These are phyloP conservation scores for Thinopyrum elongatum DNA, from an alignment of 176 grass and related monocot genomes.

Conservation along the genomic window DNA sequence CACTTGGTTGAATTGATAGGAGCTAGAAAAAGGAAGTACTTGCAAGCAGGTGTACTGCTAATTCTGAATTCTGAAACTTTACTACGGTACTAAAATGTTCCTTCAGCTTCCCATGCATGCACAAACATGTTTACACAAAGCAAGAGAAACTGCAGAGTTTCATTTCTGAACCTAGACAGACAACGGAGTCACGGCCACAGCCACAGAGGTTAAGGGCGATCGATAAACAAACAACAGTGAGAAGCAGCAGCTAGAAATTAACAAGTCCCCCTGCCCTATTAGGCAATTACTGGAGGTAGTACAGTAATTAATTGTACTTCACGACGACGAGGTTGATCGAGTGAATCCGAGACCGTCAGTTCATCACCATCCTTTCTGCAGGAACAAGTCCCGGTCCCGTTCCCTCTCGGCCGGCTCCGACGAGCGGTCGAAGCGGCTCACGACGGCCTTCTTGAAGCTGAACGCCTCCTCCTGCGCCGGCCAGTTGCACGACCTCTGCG, in stretches of 20 bases:
- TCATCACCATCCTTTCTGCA: slow-evolving; percentile 65
- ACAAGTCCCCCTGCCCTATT: background rate
- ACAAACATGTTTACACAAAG: background rate
- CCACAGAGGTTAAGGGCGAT: background rate
- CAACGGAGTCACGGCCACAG: background rate
- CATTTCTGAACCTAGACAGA: background rate
- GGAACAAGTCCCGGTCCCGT: slow-evolving; percentile 44
- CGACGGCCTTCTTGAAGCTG: slow-evolving; percentile 70
- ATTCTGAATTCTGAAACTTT: background rate
- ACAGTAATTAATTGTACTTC: background rate
- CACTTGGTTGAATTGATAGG: background rate
- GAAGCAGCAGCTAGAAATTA: background rate
- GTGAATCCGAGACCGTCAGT: slow-evolving; percentile 34
- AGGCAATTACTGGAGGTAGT: background rate
- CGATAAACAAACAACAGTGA: background rate
- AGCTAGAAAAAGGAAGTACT: background rate
- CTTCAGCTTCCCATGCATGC: background rate
- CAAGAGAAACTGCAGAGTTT: background rate
- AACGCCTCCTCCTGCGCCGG: slow-evolving; percentile 46
- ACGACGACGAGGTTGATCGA: background rate
- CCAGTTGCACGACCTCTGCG: slow-evolving; percentile 52
- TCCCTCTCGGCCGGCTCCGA: slow-evolving; percentile 29
- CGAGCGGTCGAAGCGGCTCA: slow-evolving; percentile 57
- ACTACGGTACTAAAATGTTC: background rate
- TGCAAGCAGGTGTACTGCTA: background rate